Evolutionary conservation across 495 filamentous ascomycete species (phyloP), one percentile per base, ranked within the genome.

Genomic region (Hypoxylon fuscum): DNA sequence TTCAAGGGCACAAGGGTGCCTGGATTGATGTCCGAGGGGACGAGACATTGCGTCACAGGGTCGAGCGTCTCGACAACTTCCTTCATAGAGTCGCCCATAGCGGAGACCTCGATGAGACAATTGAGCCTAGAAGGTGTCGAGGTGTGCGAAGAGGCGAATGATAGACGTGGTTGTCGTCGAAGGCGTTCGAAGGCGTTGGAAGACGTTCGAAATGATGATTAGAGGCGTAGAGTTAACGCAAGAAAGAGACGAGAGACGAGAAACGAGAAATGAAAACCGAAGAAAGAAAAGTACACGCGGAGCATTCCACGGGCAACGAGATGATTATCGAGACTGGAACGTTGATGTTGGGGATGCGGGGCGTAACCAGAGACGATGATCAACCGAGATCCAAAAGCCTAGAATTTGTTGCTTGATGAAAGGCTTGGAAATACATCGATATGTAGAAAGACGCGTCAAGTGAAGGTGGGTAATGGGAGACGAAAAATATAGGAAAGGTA

Each of bases 1-100:
- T 83, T 85, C 12, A 88, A 69, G 17, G 83, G 80, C 18, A 86
- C 74, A 21, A 87, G 72, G 14, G 66, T 69, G 41, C 69, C 69
- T 21, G 58, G 14, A 22, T 51, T 20, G 18, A 72, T 62, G 53
- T 68, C 51, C 6, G 66, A 44, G 31, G 69, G 66, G 29, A 72
- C 34, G 25, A 72, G 44, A 40, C 64, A 49, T 65, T 42, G 62
- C 15, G 69, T 40, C 53, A 72, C 60, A 46, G 69, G 69, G 60
- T 72, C 69, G 66, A 72, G 67, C 47, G 59, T 59, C 59, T 69
- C 69, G 63, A 72, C 57, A 35, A 70, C 69, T 67, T 67, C 60
- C 60, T 69, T 62, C 59, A 70, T 64, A 57, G 66, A 58, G 63
- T 68, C 67, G 66, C 63, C 58, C 69, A 72, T 72, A 70, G 67